phyloP scores from a whole-genome alignment of 805 yeast species.

The Candida insectorum region DNA sequence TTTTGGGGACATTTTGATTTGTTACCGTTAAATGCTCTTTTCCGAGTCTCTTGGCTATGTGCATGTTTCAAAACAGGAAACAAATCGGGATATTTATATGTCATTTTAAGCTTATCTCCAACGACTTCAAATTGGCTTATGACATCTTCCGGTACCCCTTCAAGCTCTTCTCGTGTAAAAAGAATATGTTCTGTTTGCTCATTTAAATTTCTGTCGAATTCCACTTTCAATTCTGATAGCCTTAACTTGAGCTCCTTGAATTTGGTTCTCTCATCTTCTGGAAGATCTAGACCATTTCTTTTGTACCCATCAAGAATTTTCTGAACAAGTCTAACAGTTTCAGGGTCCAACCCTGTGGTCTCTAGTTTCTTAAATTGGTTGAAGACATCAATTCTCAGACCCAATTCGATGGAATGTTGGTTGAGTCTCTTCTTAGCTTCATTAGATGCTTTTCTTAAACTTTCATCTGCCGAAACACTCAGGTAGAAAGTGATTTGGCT shows the following conservation, averaged over 20 bases:
- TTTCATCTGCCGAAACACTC: conserved; percentile 63
- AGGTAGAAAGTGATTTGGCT: conserved; percentile 65
- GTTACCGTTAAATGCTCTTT: conserved; percentile 60
- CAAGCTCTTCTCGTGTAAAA: conserved; percentile 63
- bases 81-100: conserved; percentile 78
- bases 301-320: conserved; percentile 56
- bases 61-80: conserved; percentile 79
- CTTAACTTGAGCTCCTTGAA: conserved; percentile 58
- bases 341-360: conserved; percentile 42
- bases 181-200: conserved; percentile 62
- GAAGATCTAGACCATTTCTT: conserved; percentile 66
- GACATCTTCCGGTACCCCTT: conserved; percentile 69
- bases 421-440: conserved; percentile 57
- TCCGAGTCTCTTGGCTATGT: conserved; percentile 59
- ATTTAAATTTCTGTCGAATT: conserved; percentile 63
- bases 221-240: conserved; percentile 53
- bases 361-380: conserved; percentile 53
- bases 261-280: conserved; percentile 50
- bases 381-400: conserved; percentile 54
- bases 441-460: conserved; percentile 68
- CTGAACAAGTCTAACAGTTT: conserved; percentile 53
- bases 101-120: conserved; percentile 52
- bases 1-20: conserved; percentile 67
- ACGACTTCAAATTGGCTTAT: conserved; percentile 54
- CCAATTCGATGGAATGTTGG: conserved; percentile 59